phyloP scores from a whole-genome alignment of 2,329 filamentous ascomycete species.

The Parascedosporium putredinis region DNA sequence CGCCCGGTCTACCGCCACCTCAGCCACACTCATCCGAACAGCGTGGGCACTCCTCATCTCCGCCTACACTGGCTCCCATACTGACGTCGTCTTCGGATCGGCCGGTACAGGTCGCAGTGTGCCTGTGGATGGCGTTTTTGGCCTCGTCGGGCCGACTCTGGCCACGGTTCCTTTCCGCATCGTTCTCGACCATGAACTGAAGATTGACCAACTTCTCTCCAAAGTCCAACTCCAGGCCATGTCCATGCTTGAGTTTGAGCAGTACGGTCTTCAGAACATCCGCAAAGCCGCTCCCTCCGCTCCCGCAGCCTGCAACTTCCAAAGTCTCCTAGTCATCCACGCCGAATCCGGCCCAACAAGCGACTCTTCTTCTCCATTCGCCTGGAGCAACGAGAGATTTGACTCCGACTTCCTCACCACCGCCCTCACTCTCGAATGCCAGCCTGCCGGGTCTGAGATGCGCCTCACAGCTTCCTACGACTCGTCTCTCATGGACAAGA shows the following conservation, averaged over 20 bases:
- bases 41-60: constrained; percentile 24
- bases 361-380: not conserved
- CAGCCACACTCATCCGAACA: constrained; percentile 25
- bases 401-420: not conserved
- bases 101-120: constrained; percentile 17
- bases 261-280: constrained; percentile 22
- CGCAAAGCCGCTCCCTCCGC: constrained; percentile 7
- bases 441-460: not conserved
- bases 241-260: constrained; percentile 18
- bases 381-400: not conserved
- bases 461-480: not conserved
- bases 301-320: not conserved
- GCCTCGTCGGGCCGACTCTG: constrained; percentile 18
- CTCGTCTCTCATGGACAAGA: not conserved
- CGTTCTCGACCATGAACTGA: constrained; percentile 17
- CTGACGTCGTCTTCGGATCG: constrained; percentile 21
- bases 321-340: not conserved
- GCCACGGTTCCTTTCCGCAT: constrained; percentile 18
- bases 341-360: not conserved
- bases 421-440: not conserved
- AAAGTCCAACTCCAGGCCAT: constrained; percentile 17
- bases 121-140: constrained; percentile 15
- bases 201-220: constrained; percentile 28
- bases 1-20: constrained; percentile 29
- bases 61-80: constrained; percentile 21